Evolutionary conservation across 2,329 filamentous ascomycete species (phyloP).

Genomic region (Colletotrichum sidae): DNA sequence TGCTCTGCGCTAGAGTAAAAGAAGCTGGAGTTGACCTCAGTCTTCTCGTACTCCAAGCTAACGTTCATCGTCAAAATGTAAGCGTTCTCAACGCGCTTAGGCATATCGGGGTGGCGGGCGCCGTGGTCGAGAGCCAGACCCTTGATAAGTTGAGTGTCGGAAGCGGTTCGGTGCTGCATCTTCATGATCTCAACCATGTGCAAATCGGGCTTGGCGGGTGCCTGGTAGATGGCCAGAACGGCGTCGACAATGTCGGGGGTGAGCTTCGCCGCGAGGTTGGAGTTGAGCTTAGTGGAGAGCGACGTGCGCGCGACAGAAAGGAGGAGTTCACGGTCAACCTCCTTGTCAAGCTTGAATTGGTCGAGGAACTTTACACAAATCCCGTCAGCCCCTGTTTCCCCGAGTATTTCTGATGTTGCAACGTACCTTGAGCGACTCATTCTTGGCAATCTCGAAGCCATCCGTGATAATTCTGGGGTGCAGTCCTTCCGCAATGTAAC

Average conservation of each 20-base stretch:
- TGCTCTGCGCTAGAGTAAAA: conserved; percentile 98
- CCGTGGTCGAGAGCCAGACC: conserved; percentile 95
- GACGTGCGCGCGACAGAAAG: conserved; percentile 94
- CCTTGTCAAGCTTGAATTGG: conserved; percentile 86
- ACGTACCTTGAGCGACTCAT: conserved; percentile 84
- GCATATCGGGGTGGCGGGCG: conserved; percentile 97
- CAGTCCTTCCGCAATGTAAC: conserved; percentile 95
- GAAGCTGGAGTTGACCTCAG: conserved; percentile 98
- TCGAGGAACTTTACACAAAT: conserved; percentile 81
- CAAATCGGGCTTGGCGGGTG: conserved; percentile 91
- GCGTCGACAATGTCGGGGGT: conserved; percentile 97
- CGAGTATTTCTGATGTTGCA: background rate
- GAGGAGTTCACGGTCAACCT: conserved; percentile 93
- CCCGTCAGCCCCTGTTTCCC: conserved; percentile 11
- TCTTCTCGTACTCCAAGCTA: conserved; percentile 98
- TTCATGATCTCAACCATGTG: conserved; percentile 99
- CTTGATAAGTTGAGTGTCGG: conserved; percentile 95
- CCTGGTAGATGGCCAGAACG: conserved; percentile 91
- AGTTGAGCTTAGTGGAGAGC: conserved; percentile 94
- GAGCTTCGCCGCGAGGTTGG: conserved; percentile 86
- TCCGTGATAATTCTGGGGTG: conserved; percentile 97
- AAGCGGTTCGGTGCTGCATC: conserved; percentile 97
- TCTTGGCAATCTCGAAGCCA: conserved; percentile 96
- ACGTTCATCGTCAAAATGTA: conserved; percentile 96
- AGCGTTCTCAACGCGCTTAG: conserved; percentile 94